Evolutionary conservation across 1,284 basidiomycete genomes (phyloP), one percentile per base, ranked within the genome.

Genomic region (Boletus mariae): DNA sequence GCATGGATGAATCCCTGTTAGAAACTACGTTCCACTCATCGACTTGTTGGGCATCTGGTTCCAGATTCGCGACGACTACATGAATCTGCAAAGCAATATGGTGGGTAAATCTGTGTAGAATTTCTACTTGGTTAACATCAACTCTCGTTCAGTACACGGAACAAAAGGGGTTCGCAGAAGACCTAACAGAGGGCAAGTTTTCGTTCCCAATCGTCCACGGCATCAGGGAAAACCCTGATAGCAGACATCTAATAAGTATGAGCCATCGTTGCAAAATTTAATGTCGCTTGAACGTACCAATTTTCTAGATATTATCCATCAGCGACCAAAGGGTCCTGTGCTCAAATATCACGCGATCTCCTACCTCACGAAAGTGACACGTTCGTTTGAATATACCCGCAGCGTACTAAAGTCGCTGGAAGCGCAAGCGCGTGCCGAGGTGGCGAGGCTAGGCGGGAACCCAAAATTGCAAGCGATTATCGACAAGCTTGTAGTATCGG

Each of bases 1-100:
- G 13, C 17, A 44, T 51, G 8, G 23, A 31, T 26, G 4, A 34
- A 25, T 28, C n/a, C 17, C 3, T 32, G 28, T 28, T 57, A 96
- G 94, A 42, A 83, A 96, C 66, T 96, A 90, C 61, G 81, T 97
- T 2, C 93, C 95, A 0, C 79, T 99, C 10, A 90, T 94, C 53
- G 95, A 98, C 66, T 77, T 98, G 15, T 87, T 98, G 55, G 94
- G 95, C 1, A 82, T 98, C 23, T 91, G 86, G 66, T 98, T 96
- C 70, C 96, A 99, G 69, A 96, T 99, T 59, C 79, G 95, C 11
- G 96, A 99, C 69, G 96, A 99, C 68, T 92, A 96, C 57, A 92
- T 96, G 87, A 98, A 99, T 67, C 75, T 99, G 32, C 87, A 94
- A 63, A 92, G 88, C 48, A 80, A 79, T 34, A 78, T 89, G 73